Conservation (phyloP, 2,329 filamentous ascomycete genomes). For the Teratosphaeria viscida region DNA sequence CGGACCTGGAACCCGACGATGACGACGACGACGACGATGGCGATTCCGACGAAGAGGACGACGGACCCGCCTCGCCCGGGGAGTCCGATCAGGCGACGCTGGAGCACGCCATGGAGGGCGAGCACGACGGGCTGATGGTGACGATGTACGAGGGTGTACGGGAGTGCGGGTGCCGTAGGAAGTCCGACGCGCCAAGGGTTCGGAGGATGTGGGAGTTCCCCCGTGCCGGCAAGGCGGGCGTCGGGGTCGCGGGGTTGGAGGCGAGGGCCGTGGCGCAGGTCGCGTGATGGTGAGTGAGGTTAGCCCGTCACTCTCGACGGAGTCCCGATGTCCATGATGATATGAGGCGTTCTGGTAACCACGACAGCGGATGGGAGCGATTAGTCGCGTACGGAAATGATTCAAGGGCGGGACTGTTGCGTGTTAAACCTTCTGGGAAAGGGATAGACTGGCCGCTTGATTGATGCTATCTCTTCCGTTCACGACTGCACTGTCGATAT, state of each 20-base stretch:
- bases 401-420: neutral
- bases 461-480: neutral
- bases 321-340: neutral
- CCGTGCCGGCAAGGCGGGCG: constrained; percentile 11
- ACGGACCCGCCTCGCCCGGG: constrained; percentile 19
- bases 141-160: constrained; percentile 19
- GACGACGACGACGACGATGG: constrained; percentile 7
- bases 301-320: neutral
- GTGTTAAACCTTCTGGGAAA: neutral
- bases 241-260: constrained; percentile 1
- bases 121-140: constrained; percentile 15
- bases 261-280: constrained; percentile 19
- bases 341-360: neutral
- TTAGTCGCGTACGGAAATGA: neutral
- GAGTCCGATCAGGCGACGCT: constrained; percentile 17
- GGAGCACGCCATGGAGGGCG: constrained; percentile 16
- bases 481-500: neutral
- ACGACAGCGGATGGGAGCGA: neutral
- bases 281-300: neutral
- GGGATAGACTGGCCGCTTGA: neutral
- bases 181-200: constrained; percentile 16
- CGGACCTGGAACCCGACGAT: constrained; percentile 15
- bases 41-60: constrained; percentile 17
- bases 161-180: constrained; percentile 21
- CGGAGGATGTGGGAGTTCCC: constrained; percentile 24